These are phyloP conservation scores for Populus nigra DNA, from an alignment of 345 rosid species.

Conservation along the genomic window DNA sequence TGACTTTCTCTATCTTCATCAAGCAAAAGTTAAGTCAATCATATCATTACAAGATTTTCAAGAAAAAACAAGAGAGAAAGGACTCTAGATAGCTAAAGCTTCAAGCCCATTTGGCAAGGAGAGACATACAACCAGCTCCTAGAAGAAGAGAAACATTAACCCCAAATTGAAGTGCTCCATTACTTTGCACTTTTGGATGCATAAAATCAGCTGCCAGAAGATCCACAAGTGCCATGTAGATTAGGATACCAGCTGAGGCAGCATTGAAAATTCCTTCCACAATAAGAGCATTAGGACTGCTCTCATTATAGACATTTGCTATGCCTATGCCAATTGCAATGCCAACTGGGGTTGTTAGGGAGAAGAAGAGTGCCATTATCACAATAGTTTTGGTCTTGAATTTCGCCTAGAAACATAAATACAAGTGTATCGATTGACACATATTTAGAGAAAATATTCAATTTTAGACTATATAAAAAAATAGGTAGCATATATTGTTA, in stretches of 20 bases:
- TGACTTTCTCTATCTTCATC: too few relatives aligned
- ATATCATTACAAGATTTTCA: neutral
- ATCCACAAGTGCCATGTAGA: slow-evolving; percentile 47
- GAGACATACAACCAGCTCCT: slow-evolving; percentile 20
- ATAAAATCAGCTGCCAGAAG: slow-evolving; percentile 44
- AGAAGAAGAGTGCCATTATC: slow-evolving; percentile 39
- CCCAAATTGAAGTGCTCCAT: slow-evolving; percentile 26
- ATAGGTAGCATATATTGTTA: too few relatives aligned
- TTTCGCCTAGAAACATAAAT: slow-evolving; percentile 32
- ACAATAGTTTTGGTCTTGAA: slow-evolving; percentile 24
- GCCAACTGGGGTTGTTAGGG: slow-evolving; percentile 47
- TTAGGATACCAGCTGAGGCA: slow-evolving; percentile 36
- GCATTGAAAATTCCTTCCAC: slow-evolving; percentile 42
- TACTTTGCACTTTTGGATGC: slow-evolving; percentile 42
- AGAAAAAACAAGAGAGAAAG: neutral
- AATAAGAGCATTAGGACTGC: slow-evolving; percentile 38
- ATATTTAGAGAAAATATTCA: too few relatives aligned
- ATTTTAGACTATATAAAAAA: too few relatives aligned
- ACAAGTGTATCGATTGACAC: too few relatives aligned
- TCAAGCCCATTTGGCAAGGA: slow-evolving; percentile 6
- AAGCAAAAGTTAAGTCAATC: too few relatives aligned
- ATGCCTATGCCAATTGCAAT: slow-evolving; percentile 39
- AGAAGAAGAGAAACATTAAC: slow-evolving; percentile 18
- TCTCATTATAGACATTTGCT: slow-evolving; percentile 28
- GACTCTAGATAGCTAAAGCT: too few relatives aligned